Evolutionary conservation across 2,329 filamentous ascomycete species (phyloP).

Genomic region (Rugonectria rugulosa): DNA sequence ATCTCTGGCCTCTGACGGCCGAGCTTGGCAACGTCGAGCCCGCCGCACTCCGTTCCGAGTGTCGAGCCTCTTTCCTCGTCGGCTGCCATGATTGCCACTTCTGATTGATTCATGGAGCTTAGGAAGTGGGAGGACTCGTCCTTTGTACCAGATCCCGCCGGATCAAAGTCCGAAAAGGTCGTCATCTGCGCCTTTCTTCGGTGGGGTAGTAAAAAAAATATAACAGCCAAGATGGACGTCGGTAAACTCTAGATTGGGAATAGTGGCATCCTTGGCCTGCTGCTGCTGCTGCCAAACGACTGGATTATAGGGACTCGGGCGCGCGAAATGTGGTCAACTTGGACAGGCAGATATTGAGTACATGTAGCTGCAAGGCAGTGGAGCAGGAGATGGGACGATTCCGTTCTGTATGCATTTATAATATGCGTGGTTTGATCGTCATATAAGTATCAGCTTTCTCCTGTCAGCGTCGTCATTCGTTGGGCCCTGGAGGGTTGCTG

Average conservation of each 20-base stretch:
- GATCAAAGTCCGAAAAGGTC: background rate
- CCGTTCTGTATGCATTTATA: constrained; percentile 18
- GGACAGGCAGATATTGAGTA: background rate
- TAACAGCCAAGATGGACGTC: background rate
- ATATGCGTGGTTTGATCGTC: constrained; percentile 5
- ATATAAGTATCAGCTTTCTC: background rate
- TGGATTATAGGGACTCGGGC: too few species aligned
- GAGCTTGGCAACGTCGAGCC: constrained; percentile 34
- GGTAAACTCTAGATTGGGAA: constrained; percentile 13
- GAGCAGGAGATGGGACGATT: background rate
- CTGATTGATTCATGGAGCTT: background rate
- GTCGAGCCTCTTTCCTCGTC: constrained; percentile 27
- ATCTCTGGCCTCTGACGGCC: constrained; percentile 36
- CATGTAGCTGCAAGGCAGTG: background rate
- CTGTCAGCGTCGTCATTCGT: constrained; percentile 21
- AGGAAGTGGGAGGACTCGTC: background rate
- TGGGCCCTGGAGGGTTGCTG: background rate
- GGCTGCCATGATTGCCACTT: constrained; percentile 15
- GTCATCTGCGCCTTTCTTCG: background rate
- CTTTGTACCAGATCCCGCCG: background rate
- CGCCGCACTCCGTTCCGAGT: constrained; percentile 13
- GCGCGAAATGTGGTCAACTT: too few species aligned
- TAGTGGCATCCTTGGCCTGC: too few species aligned
- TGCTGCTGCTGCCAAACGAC: too few species aligned
- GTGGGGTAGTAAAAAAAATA: background rate